Evolutionary conservation across 2,329 filamentous ascomycete genomes (phyloP), one percentile per base, ranked within the genome.

Genomic region (Microsporum ferrugineum): DNA sequence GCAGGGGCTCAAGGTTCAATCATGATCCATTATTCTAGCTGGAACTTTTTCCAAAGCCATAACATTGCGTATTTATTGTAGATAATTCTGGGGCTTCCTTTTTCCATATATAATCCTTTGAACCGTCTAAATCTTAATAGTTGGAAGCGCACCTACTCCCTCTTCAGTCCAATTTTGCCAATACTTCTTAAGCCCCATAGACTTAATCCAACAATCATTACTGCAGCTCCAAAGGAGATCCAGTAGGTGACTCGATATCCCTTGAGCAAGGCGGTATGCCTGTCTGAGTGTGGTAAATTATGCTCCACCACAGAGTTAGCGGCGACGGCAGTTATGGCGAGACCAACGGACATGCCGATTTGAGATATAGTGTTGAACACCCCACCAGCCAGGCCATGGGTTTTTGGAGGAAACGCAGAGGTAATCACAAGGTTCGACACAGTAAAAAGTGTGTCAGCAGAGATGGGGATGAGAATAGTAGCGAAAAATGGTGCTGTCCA

Each of bases 331-430:
- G 78, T 77, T 2, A 82, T 69, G 4, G 80, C 80, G 2, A 84
- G 67, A 0, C 80, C 81, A 0, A 84, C 72, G 0, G 78, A 76
- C 29, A 76, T 78, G 0, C 83, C 83, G 61, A 85, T 79, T 64
- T 85, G 82, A 0, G 77, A 72, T 0, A 80, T 74, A 0, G 82
- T 84, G 63, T 83, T 84, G 68, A 85, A 86, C 0, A 86, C 82
- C 0, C 81, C 82, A 0, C 83, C 84, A 0, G 82, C 83, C 0
- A 86, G 72, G 0, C 80, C 81, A 61, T 86, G 83, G 1, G 76
- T 83, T 12, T 81, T 71, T 10, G 77, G 73, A 0, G 81, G 79
- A 63, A 85, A 85, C 1, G 75, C 76, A 8, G 81, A 78, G 0
- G 78, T 77, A 5, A 85, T 77, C 2, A 84, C 71, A 23, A 85